Evolutionary conservation across 306 rosid species (phyloP).

Genomic region (Gillenia trifoliata): DNA sequence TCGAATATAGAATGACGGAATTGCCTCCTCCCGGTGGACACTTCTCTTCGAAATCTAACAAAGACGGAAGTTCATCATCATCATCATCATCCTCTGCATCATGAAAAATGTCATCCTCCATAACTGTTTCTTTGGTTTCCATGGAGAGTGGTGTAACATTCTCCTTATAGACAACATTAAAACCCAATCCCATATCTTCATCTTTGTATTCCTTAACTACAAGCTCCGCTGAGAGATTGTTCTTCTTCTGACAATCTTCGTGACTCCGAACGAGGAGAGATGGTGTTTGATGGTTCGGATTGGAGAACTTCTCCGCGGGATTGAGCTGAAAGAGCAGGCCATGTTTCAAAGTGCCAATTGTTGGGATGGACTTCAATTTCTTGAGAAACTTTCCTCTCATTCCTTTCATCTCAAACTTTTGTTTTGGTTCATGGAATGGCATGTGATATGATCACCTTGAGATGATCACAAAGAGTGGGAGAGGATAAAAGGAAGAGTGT

Average conservation of each 20-base stretch:
- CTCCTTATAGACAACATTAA: conserved; percentile 19
- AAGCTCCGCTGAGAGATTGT: neutral
- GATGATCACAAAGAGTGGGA: conserved; percentile 18
- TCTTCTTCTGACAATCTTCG: conserved; percentile 13
- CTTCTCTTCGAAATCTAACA: conserved; percentile 56
- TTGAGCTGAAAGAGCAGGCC: conserved; percentile 45
- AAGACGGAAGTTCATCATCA: conserved; percentile 32
- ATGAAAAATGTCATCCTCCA: neutral
- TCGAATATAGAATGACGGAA: conserved; percentile 67
- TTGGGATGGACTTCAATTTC: conserved; percentile 56
- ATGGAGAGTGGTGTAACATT: conserved; percentile 24
- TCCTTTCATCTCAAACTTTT: conserved; percentile 30
- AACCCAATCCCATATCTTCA: conserved; percentile 31
- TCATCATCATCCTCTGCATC: conserved; percentile 10
- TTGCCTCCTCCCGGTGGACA: conserved; percentile 76
- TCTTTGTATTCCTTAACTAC: conserved; percentile 13
- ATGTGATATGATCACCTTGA: conserved; percentile 25
- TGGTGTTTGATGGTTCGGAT: conserved; percentile 34
- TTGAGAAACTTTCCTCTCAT: conserved; percentile 52
- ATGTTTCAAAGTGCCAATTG: conserved; percentile 52
- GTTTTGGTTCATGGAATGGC: conserved; percentile 24
- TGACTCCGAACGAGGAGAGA: conserved; percentile 30
- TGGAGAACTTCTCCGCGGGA: conserved; percentile 37
- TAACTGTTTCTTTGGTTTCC: conserved; percentile 21
- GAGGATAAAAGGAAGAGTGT: conserved; percentile 20